These are phyloP conservation scores for Populus euphratica DNA, from an alignment of 345 rosid genomes.

Conservation along the genomic window DNA sequence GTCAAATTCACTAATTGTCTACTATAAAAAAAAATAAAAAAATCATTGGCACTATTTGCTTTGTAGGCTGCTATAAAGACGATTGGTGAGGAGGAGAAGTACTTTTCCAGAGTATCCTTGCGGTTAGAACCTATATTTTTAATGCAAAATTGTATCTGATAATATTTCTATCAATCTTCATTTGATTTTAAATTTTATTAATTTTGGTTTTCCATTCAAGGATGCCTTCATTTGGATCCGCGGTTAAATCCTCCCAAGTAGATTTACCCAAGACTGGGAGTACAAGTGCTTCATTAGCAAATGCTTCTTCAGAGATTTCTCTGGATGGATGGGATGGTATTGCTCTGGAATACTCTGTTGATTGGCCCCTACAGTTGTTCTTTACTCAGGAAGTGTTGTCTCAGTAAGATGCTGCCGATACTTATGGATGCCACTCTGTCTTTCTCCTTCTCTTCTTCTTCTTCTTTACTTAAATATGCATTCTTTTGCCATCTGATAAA, in stretches of 20 bases:
- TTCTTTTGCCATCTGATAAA: not conserved
- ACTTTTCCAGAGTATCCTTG: slow-evolving; percentile 77
- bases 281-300: slow-evolving; percentile 34
- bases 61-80: slow-evolving; percentile 91
- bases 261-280: slow-evolving; percentile 55
- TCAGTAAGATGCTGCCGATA: slow-evolving; percentile 53
- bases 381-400: slow-evolving; percentile 94
- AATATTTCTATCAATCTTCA: not conserved
- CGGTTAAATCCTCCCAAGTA: slow-evolving; percentile 64
- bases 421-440: not conserved
- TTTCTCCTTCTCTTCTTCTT: not conserved
- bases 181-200: not conserved
- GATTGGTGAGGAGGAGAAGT: slow-evolving; percentile 84
- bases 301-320: slow-evolving; percentile 48
- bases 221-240: slow-evolving; percentile 83
- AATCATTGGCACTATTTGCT: slow-evolving; percentile 12
- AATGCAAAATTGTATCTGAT: not conserved
- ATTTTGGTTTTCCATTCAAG: slow-evolving; percentile 33
- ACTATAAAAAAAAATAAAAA: not conserved
- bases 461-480: not conserved
- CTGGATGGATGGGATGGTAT: slow-evolving; percentile 95
- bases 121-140: slow-evolving; percentile 45
- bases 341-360: slow-evolving; percentile 83
- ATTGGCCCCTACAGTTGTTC: slow-evolving; percentile 94
- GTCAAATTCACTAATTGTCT: not conserved